These are phyloP conservation scores for Leucogyrophana mollusca DNA, from an alignment of 768 basidiomycete genomes.

Conservation along the genomic window DNA sequence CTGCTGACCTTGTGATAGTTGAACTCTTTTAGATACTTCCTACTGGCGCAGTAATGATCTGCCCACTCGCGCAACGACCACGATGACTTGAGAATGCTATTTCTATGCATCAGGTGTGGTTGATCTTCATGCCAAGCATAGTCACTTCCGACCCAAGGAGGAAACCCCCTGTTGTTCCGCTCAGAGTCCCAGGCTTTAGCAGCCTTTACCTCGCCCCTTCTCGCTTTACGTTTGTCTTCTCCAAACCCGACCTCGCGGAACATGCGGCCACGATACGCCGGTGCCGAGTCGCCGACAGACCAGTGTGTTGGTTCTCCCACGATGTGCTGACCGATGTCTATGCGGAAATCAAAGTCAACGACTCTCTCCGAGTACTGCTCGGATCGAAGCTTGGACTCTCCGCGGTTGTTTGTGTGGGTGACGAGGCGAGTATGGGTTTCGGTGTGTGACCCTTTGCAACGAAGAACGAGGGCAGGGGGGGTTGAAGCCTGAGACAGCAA, in stretches of 20 bases:
- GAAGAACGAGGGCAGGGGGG: constrained; percentile 46
- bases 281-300: constrained; percentile 61
- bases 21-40: constrained; percentile 76
- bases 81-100: constrained; percentile 45
- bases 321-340: constrained; percentile 49
- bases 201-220: constrained; percentile 38
- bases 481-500: constrained; percentile 53
- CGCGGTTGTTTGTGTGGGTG: constrained; percentile 31
- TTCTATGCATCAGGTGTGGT: constrained; percentile 18
- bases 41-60: constrained; percentile 74
- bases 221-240: constrained; percentile 38
- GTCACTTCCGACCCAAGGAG: constrained; percentile 43
- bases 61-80: constrained; percentile 76
- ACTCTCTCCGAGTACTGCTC: constrained; percentile 61
- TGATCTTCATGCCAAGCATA: constrained; percentile 33
- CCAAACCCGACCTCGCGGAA: constrained; percentile 50
- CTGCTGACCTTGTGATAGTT: constrained; percentile 60
- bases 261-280: constrained; percentile 66
- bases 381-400: constrained; percentile 30
- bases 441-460: constrained; percentile 52
- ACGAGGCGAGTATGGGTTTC: constrained; percentile 54
- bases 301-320: constrained; percentile 47
- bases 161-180: constrained; percentile 46
- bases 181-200: constrained; percentile 46
- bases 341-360: constrained; percentile 68